phyloP scores from a whole-genome alignment of 2,329 filamentous ascomycete genomes.

The Penicillium sp. region DNA sequence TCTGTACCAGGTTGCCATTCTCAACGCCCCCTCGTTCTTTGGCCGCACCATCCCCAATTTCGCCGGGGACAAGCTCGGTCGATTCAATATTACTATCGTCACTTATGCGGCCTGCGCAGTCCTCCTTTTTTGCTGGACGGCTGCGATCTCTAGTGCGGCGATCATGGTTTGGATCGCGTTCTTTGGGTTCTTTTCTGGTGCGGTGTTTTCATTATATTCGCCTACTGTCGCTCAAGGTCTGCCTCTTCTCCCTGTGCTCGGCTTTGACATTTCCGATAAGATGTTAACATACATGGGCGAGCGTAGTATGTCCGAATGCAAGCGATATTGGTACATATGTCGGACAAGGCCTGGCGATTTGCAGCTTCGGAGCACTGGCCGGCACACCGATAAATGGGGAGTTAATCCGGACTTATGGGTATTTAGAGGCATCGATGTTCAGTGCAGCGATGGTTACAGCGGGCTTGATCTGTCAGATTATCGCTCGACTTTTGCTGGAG shows the following conservation, averaged over 20 bases:
- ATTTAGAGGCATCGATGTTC: background rate
- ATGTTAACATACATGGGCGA: background rate
- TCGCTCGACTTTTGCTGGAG: background rate
- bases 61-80: background rate
- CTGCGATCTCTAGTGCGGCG: background rate
- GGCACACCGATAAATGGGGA: background rate
- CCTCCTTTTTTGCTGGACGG: background rate
- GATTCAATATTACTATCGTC: background rate
- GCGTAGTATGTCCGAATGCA: background rate
- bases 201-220: background rate
- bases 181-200: background rate
- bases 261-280: background rate
- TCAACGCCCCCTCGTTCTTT: background rate
- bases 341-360: background rate
- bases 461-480: background rate
- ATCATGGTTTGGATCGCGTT: background rate
- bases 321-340: background rate
- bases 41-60: background rate
- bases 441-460: background rate
- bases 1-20: background rate
- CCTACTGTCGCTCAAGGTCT: background rate
- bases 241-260: background rate
- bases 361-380: background rate
- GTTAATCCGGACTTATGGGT: background rate
- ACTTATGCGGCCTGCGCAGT: background rate